Evolutionary conservation across 139 green algal species (phyloP).

Genomic region (Closterium sp.): DNA sequence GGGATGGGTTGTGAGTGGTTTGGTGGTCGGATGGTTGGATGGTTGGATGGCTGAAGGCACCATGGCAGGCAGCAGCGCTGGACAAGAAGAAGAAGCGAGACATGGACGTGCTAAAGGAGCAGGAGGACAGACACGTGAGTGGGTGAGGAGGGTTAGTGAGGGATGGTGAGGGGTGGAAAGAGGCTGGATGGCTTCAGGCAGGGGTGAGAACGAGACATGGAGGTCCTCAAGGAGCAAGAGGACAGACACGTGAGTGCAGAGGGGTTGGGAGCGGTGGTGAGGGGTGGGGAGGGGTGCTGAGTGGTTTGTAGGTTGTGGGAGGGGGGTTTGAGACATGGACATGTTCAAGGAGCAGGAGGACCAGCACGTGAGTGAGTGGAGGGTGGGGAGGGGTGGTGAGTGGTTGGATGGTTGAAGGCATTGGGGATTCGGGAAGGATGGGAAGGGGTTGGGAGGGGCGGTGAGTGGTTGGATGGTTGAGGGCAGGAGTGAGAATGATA

Average conservation of each 20-base stretch:
- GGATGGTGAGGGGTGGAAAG: no score
- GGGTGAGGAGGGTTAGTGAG: not conserved
- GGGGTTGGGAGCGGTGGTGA: not conserved
- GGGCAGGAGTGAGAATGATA: no score
- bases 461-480: not conserved
- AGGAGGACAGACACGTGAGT: not conserved
- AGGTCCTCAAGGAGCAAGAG: no score
- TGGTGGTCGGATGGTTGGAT: no score
- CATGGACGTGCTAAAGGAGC: not conserved
- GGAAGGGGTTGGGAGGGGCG: no score
- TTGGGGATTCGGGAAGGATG: not conserved
- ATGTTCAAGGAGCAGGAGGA: not conserved
- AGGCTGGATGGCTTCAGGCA: not conserved
- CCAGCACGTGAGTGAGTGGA: not conserved
- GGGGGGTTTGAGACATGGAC: not conserved
- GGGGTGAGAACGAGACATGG: no score
- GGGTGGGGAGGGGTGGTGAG: no score
- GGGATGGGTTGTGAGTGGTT: no score
- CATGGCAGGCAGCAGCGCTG: slow-evolving; percentile 3
- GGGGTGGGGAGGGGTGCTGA: not conserved
- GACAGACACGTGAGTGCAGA: not conserved
- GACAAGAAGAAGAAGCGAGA: slow-evolving; percentile 37
- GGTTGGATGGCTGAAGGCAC: no score
- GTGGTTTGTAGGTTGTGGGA: not conserved
- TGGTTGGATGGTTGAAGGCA: no score